Evolutionary conservation across 2,329 filamentous ascomycete species (phyloP), one percentile per base, ranked within the genome.

Genomic region (Pseudogymnoascus sp.): DNA sequence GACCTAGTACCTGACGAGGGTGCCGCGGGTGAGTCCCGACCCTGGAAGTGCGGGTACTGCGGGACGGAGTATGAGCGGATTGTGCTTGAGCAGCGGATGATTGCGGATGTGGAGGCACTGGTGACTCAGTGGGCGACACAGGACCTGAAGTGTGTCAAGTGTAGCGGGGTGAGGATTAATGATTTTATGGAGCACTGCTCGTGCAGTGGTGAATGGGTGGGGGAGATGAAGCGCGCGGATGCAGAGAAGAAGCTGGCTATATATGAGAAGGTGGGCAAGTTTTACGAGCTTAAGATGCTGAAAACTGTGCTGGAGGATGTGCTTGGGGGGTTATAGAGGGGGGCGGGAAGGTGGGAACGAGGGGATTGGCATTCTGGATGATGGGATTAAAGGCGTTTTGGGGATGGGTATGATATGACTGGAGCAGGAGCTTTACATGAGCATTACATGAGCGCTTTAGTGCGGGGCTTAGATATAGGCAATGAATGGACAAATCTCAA

Each of bases 171-270:
- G 40, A 80, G 91, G 72, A 82, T 90, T 42, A 97, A 96, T 73
- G 93, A 97, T 71, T 96, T 97, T 70, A 92, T 95, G 87, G 93
- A 97, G 75, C 93, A 97, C 75, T 99, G 96, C 76, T 89, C 88
- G 9, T 99, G 95, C 79, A 91, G 90, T 65, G 95, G 95, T 3
- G 83, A 84, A 64, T 99, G 95, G 95, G 82, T 81, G 16, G 85
- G 85, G 67, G 90, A 86, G 18, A 80, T 93, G 65, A 83, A 87
- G 68, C 81, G 82, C 67, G 84, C 82, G 31, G 89, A 89, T 28
- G 78, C 93, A 25, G 76, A 84, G 71, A 84, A 80, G 72, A 83
- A 79, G 72, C 70, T 97, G 70, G 80, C 75, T 43, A 88, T 96
- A 3, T 88, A 91, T 75, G 81, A 80, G 68, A 86, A 84, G 62